Evolutionary conservation across 257 asterid species (phyloP).

Genomic region (Solanum chiquidenum): DNA sequence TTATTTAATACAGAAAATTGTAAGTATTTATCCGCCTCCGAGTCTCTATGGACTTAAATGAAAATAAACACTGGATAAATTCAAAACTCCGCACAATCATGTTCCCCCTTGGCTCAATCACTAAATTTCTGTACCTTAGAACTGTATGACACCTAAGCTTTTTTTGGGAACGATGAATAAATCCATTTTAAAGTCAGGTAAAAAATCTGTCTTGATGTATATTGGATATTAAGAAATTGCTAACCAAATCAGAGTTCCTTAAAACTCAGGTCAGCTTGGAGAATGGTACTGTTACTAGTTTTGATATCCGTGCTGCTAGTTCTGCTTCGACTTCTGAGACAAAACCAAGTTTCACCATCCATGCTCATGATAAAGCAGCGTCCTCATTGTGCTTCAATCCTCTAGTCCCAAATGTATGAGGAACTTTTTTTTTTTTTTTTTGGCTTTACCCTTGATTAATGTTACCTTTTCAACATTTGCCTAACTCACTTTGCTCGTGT

Average conservation of each 20-base stretch:
- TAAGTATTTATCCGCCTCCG: neutral
- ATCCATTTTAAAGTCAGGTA: neutral
- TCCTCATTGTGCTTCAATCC: slow-evolving; percentile 53
- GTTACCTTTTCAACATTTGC: neutral
- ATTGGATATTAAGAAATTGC: neutral
- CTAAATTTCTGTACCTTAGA: neutral
- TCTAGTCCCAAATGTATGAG: slow-evolving; percentile 52
- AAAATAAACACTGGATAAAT: neutral
- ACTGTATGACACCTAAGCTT: neutral
- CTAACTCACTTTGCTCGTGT: neutral
- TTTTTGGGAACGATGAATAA: neutral
- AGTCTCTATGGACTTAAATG: neutral
- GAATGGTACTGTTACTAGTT: slow-evolving; percentile 71
- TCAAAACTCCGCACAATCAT: neutral
- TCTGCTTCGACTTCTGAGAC: slow-evolving; percentile 35
- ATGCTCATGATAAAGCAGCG: slow-evolving; percentile 91
- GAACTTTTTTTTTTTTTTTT: neutral
- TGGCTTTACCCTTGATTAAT: neutral
- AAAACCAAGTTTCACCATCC: slow-evolving; percentile 68
- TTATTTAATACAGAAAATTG: neutral
- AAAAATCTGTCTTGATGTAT: neutral
- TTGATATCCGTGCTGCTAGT: slow-evolving; percentile 61
- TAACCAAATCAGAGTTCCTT: neutral
- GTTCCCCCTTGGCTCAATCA: neutral
- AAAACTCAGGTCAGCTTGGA: slow-evolving; percentile 72